Conservation (phyloP, 768 basidiomycete species). For the Dentipellis sp. region DNA sequence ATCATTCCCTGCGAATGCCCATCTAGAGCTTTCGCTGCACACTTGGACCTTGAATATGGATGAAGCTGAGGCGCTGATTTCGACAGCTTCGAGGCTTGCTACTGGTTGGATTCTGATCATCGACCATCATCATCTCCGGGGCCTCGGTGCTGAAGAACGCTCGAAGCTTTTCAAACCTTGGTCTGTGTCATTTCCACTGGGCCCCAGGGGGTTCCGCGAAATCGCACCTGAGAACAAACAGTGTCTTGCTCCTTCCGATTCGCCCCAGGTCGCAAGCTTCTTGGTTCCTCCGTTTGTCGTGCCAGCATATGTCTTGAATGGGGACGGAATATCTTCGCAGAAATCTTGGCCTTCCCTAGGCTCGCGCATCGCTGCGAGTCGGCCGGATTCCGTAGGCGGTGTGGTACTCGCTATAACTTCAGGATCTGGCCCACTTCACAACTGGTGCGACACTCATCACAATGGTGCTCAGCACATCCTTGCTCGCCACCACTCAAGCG, state of each 20-base stretch:
- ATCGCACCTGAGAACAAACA: neutral
- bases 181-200: constrained; percentile 11
- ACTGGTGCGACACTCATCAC: neutral
- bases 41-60: constrained; percentile 1
- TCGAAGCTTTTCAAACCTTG: constrained; percentile 8
- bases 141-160: neutral
- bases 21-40: constrained; percentile 3
- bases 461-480: neutral
- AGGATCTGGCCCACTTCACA: neutral
- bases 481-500: neutral
- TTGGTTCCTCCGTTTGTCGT: constrained; percentile 56
- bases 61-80: constrained; percentile 3
- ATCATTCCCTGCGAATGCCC: neutral
- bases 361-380: constrained; percentile 16
- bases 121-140: constrained; percentile 5
- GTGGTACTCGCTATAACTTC: constrained; percentile 25
- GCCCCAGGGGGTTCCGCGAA: constrained; percentile 6
- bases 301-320: constrained; percentile 24
- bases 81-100: neutral
- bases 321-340: constrained; percentile 14
- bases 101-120: constrained; percentile 10
- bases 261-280: constrained; percentile 33
- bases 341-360: constrained; percentile 23
- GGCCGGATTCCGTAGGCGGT: constrained; percentile 28
- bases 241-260: constrained; percentile 20